Percentiles rank a stretch among this genome's conserved stretches.
Evolutionary conservation across 2,329 filamentous ascomycete species (phyloP).

Genomic region (Colletotrichum orbiculare): DNA sequence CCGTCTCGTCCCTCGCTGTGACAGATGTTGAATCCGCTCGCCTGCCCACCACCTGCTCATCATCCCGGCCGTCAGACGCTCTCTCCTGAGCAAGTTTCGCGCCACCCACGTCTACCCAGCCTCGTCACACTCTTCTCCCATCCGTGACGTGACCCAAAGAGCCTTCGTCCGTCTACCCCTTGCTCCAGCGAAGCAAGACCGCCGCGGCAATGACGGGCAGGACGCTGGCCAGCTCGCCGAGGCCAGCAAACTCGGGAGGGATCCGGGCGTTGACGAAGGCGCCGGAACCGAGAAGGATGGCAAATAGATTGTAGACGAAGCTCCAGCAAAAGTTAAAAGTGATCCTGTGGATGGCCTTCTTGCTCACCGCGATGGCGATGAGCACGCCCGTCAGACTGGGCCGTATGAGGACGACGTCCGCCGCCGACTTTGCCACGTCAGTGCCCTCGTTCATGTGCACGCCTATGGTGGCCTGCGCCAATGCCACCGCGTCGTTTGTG

Average conservation of each 20-base stretch:
- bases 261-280: slow-evolving; percentile 66
- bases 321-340: slow-evolving; percentile 78
- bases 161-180: slow-evolving; percentile 39
- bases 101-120: background rate
- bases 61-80: slow-evolving; percentile 2
- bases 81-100: slow-evolving; percentile 11
- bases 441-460: slow-evolving; percentile 72
- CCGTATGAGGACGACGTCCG: slow-evolving; percentile 76
- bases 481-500: slow-evolving; percentile 80
- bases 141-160: background rate
- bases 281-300: slow-evolving; percentile 74
- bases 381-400: slow-evolving; percentile 66
- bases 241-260: slow-evolving; percentile 71
- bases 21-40: slow-evolving; percentile 26
- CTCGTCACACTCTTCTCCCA: background rate
- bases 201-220: slow-evolving; percentile 74
- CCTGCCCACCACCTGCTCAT: slow-evolving; percentile 24
- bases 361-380: slow-evolving; percentile 65
- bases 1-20: background rate
- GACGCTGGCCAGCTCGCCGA: slow-evolving; percentile 81
- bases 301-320: slow-evolving; percentile 76
- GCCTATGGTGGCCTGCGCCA: slow-evolving; percentile 77
- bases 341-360: slow-evolving; percentile 59
- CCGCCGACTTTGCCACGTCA: slow-evolving; percentile 74
- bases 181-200: slow-evolving; percentile 57